A percentile compares a stretch with the other conserved stretches of the same genome.
Evolutionary conservation across 2,329 filamentous ascomycete species (phyloP).

Genomic region (Blumeria graminis): DNA sequence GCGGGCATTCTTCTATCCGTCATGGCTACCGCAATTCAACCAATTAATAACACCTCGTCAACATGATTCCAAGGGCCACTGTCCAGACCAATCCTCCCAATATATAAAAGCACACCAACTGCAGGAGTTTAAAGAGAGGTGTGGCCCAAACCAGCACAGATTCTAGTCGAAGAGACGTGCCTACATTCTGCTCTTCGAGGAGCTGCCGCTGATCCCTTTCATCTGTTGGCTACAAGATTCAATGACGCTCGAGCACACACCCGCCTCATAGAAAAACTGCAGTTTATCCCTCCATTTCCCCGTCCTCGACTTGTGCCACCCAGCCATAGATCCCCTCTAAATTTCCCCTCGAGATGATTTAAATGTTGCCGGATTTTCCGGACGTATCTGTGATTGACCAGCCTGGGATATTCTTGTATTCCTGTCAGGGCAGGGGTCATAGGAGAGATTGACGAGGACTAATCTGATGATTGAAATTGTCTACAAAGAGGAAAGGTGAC

Average conservation of each 20-base stretch:
- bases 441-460: too few species aligned
- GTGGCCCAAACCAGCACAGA: background rate
- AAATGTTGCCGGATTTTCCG: background rate
- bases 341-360: background rate
- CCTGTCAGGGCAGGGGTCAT: too few species aligned
- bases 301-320: background rate
- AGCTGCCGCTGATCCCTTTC: background rate
- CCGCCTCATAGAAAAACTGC: too few species aligned
- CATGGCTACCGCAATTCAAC: background rate
- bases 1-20: background rate
- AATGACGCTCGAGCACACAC: too few species aligned
- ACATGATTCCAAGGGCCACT: background rate
- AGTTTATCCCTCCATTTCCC: too few species aligned
- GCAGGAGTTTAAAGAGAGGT: background rate
- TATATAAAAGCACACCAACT: background rate
- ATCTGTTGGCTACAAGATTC: background rate
- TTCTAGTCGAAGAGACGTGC: background rate
- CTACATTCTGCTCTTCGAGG: too few species aligned
- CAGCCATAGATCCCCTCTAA: background rate
- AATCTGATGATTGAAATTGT: too few species aligned
- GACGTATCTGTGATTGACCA: background rate
- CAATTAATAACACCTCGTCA: background rate
- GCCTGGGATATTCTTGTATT: too few species aligned
- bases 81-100: too few species aligned
- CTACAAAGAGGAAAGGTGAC: too few species aligned